phyloP scores from a whole-genome alignment of 2,329 filamentous ascomycete genomes.

The Pseudocercospora ulei region DNA sequence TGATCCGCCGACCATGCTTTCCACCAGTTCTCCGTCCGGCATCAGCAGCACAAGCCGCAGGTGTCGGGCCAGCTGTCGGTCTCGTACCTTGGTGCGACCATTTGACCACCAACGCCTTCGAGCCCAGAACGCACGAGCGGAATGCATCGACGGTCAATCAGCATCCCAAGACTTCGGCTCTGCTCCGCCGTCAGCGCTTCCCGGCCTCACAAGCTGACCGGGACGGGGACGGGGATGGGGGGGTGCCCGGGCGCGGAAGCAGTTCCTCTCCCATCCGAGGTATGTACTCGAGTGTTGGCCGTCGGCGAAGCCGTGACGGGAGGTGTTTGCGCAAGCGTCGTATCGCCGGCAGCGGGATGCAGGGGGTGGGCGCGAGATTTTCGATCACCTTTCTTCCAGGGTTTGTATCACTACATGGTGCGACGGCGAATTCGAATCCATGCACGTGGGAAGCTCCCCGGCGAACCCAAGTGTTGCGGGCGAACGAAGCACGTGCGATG shows the following conservation, averaged over 20 bases:
- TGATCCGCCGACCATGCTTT: slow-evolving; percentile 68
- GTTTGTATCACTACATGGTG: too few species aligned
- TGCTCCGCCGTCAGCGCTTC: too few species aligned
- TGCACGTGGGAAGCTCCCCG: slow-evolving; percentile 44
- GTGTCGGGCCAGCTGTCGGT: too few species aligned
- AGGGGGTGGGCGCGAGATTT: slow-evolving; percentile 63
- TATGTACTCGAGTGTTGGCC: slow-evolving; percentile 70
- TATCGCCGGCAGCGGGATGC: slow-evolving; percentile 61
- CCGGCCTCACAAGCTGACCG: too few species aligned
- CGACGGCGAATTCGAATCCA: slow-evolving; percentile 68
- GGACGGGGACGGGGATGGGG: too few species aligned
- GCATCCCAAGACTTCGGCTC: slow-evolving; percentile 1
- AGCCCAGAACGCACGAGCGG: slow-evolving; percentile 66
- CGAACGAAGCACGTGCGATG: slow-evolving; percentile 2
- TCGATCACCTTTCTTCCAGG: slow-evolving; percentile 85
- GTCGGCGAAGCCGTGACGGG: slow-evolving; percentile 79
- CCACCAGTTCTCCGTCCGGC: slow-evolving; percentile 62
- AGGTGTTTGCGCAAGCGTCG: slow-evolving; percentile 67
- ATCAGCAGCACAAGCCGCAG: slow-evolving; percentile 75
- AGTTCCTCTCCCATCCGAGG: slow-evolving; percentile 62
- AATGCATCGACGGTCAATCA: slow-evolving; percentile 63
- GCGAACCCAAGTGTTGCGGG: slow-evolving; percentile 1
- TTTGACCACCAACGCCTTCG: slow-evolving; percentile 66
- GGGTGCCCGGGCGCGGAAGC: too few species aligned
- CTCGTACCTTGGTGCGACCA: slow-evolving; percentile 70